Conservation (phyloP, 805 yeast genomes). For the Starmerella bombicola region DNA sequence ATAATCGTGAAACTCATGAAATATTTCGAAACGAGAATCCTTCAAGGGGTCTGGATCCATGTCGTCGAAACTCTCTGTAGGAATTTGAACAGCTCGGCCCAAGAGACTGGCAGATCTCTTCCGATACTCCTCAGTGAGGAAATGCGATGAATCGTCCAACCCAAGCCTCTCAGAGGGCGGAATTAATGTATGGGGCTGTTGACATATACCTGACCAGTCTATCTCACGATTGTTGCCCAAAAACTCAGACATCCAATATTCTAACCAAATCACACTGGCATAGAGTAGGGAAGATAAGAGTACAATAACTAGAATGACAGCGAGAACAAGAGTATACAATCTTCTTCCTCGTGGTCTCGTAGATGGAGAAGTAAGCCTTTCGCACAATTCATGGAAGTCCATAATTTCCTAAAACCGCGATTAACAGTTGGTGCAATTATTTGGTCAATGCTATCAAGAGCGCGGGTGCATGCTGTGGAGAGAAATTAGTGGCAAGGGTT, state of each 20-base stretch:
- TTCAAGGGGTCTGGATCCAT: conserved; percentile 36
- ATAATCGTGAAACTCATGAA: conserved; percentile 40
- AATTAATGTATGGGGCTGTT: conserved; percentile 9
- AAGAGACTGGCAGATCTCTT: conserved; percentile 14
- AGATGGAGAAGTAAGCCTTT: no score
- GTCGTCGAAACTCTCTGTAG: conserved; percentile 53
- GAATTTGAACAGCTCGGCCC: conserved; percentile 46
- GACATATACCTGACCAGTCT: conserved; percentile 6
- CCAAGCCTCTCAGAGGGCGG: conserved; percentile 1
- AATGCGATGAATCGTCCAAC: conserved; percentile 6
- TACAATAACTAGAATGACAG: neutral
- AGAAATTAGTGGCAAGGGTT: no score
- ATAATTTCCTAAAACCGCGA: no score
- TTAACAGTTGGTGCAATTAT: no score
- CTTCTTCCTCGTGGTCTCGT: neutral
- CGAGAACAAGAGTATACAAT: neutral
- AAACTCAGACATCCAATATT: neutral
- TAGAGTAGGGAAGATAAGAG: neutral
- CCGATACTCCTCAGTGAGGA: conserved; percentile 12
- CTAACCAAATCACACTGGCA: conserved; percentile 1
- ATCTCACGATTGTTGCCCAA: neutral
- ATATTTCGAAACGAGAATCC: conserved; percentile 39
- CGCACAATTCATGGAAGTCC: no score
- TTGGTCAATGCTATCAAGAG: no score
- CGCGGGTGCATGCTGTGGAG: no score